Base-by-base conservation (phyloP, 2,329 filamentous ascomycete species). In the Cladosporium phlei region DNA sequence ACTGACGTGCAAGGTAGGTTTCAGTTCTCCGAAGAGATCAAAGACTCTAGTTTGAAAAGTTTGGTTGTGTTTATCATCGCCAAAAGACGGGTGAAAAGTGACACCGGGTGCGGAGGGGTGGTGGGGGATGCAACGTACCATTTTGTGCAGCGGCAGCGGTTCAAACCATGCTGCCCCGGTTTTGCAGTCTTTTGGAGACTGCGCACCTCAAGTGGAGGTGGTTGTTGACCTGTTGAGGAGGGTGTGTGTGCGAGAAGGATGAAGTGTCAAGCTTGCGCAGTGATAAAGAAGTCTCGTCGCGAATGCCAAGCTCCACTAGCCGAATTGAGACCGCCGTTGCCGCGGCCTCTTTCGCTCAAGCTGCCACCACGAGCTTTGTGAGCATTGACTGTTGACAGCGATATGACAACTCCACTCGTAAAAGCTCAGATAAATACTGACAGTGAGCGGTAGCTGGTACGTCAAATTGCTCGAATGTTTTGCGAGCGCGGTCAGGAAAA, bases 31-130 rank as follows among this genome's bases (percentile, higher is more conserved):
- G 76, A 68, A 66, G 67, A 74, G 85, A 82, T 94, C 88, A 93
- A 93, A 94, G 88, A 94, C 88, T 94, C 88, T 94, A 94, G 86
- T 90, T 90, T 77, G 55, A 50, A 38, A 38, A 85, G 85, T 88
- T n/a, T 54, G 35, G 83, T 76, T 73, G 68, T 68, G 72, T 88
- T 82, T 45, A 35, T 90, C 87, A 91, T 91, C 87, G 29, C 37
- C 38, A 43, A 48, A 47, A 47, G 44, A 45, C 21, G 32, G 32
- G 29, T 28, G 28, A 32, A 27, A 19, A 37, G 7, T 25, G 21
- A 21, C n/a, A n/a, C n/a, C n/a, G 35, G 34, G 28, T 21, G 28
- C 10, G 29, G 40, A 33, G 40, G 14, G 24, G 28, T 39, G 11
- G 35, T n/a, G 35, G 10, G 37, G 32, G 19, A 17, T 21, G n/a